Evolutionary conservation across 176 grass and related monocot genomes (phyloP).

Genomic region (Paspalum notatum): DNA sequence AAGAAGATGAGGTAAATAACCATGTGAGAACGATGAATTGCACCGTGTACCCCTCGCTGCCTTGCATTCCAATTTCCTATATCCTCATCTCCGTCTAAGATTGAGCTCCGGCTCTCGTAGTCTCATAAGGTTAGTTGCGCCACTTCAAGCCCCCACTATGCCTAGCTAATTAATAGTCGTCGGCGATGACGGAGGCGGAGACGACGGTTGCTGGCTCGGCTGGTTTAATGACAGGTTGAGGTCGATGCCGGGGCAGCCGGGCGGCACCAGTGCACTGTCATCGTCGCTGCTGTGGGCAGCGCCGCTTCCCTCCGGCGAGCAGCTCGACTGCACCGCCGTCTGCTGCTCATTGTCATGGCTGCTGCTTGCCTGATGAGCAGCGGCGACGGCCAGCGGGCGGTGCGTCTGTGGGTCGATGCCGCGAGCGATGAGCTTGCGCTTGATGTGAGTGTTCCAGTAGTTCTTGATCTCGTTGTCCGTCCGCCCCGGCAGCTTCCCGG

Average conservation of each 20-base stretch:
- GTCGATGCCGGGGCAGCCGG: constrained; percentile 49
- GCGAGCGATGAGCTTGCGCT: constrained; percentile 2
- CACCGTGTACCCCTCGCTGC: no score
- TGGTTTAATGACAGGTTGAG: constrained; percentile 65
- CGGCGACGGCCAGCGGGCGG: constrained; percentile 44
- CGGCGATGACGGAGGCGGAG: background rate
- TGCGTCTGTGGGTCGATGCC: constrained; percentile 70
- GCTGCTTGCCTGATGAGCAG: background rate
- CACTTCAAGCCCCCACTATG: no score
- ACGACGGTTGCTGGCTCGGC: constrained; percentile 35
- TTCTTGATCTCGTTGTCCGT: constrained; percentile 62
- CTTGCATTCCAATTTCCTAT: no score
- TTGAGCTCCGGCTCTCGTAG: no score
- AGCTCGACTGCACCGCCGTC: background rate
- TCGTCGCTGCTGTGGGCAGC: constrained; percentile 23
- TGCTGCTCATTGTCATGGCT: background rate
- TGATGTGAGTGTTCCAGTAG: no score
- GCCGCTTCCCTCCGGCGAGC: constrained; percentile 31
- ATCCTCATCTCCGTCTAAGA: no score
- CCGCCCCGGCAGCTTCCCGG: constrained; percentile 61
- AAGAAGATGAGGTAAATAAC: no score
- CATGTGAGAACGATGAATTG: no score
- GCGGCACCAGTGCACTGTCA: background rate
- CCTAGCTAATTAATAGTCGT: background rate
- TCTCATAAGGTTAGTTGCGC: no score